phyloP scores from a whole-genome alignment of 768 basidiomycete species.

The Rhizopogon vinicolor region DNA sequence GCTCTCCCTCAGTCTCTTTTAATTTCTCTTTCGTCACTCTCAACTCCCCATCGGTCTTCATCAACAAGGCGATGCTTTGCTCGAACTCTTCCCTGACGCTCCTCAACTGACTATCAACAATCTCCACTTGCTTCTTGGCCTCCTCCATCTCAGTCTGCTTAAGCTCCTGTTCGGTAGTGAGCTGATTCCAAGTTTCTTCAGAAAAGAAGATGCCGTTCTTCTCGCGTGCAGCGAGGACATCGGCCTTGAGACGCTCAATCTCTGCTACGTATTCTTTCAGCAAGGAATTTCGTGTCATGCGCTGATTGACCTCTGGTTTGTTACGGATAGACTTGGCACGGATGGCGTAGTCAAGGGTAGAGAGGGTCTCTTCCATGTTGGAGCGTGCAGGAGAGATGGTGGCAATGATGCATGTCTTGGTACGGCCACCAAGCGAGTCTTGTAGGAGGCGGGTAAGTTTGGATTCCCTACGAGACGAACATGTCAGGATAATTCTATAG shows the following conservation, averaged over 20 bases:
- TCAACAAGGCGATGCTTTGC: conserved; percentile 75
- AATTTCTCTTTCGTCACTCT: conserved; percentile 55
- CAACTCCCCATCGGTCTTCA: conserved; percentile 74
- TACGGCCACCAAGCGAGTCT: conserved; percentile 97
- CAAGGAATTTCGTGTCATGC: conserved; percentile 88
- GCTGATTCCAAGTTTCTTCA: conserved; percentile 84
- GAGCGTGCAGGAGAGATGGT: conserved; percentile 92
- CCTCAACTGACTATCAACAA: conserved; percentile 78
- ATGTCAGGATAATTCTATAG: background rate
- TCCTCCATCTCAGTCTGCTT: conserved; percentile 77
- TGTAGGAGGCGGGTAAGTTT: conserved; percentile 96
- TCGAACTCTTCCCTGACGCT: conserved; percentile 88
- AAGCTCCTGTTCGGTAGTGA: conserved; percentile 72
- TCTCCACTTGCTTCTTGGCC: conserved; percentile 75
- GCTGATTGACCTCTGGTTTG: conserved; percentile 92
- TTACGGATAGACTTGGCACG: conserved; percentile 95
- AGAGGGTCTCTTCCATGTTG: conserved; percentile 95
- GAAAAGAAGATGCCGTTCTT: conserved; percentile 96
- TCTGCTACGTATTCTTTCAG: conserved; percentile 92
- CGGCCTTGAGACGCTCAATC: conserved; percentile 89
- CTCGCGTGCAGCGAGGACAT: conserved; percentile 86
- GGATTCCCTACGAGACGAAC: conserved; percentile 63
- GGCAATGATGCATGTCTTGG: conserved; percentile 97
- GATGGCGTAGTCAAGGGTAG: conserved; percentile 94
- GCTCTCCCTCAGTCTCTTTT: conserved; percentile 42